Evolutionary conservation across 2,329 filamentous ascomycete genomes (phyloP).

Genomic region (Penicillium hesseltinei): DNA sequence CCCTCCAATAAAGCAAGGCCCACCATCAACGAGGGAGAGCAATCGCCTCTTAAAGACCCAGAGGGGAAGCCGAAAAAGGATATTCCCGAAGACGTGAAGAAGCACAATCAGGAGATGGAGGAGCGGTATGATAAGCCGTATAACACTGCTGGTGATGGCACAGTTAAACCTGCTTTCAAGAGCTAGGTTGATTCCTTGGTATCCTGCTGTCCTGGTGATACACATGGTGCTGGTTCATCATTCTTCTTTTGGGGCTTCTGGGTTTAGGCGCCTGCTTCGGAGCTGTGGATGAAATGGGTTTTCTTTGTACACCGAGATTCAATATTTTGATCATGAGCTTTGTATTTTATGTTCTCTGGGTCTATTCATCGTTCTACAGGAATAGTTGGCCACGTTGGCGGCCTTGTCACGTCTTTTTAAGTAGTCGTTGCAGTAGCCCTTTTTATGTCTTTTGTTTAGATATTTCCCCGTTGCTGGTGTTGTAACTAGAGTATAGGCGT

Average conservation of each 20-base stretch:
- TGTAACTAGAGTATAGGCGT: no score
- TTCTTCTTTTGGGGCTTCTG: neutral
- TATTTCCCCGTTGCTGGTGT: no score
- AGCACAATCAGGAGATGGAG: conserved; percentile 36
- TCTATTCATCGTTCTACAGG: neutral
- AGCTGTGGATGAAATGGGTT: neutral
- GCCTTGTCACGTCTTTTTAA: no score
- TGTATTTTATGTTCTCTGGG: neutral
- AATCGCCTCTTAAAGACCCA: conserved; percentile 32
- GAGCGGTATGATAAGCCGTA: conserved; percentile 34
- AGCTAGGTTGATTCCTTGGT: neutral
- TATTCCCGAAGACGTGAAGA: conserved; percentile 36
- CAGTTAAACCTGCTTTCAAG: conserved; percentile 13
- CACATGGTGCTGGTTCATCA: neutral
- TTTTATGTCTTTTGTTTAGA: no score
- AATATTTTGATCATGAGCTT: neutral
- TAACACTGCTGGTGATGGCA: conserved; percentile 30
- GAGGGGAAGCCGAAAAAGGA: conserved; percentile 27
- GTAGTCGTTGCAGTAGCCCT: no score
- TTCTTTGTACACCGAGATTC: neutral
- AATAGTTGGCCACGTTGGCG: neutral
- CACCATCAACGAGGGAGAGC: conserved; percentile 31
- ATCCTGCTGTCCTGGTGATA: neutral
- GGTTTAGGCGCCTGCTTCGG: neutral
- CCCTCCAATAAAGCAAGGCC: conserved; percentile 38